Percentiles rank a stretch among this genome's conserved stretches.
These are phyloP conservation scores for Tetragonia tetragonoides DNA, from an alignment of 148 eudicot genomes.

Conservation along the genomic window DNA sequence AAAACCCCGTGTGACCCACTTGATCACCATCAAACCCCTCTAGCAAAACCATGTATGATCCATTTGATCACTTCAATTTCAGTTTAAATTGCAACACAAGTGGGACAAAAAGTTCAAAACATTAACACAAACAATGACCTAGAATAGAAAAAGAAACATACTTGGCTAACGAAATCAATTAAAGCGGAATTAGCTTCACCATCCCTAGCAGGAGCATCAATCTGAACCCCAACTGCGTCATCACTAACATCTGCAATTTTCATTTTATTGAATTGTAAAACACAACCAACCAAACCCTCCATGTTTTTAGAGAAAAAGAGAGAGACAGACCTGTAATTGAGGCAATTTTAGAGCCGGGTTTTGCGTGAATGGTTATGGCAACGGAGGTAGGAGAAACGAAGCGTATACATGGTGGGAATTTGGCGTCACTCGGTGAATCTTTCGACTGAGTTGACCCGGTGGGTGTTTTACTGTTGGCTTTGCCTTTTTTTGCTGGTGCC, in stretches of 20 bases:
- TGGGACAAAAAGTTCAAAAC: background rate
- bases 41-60: too few relatives aligned
- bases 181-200: slow-evolving; percentile 97
- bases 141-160: slow-evolving; percentile 27
- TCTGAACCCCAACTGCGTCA: slow-evolving; percentile 89
- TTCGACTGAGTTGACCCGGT: slow-evolving; percentile 38
- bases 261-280: too few relatives aligned
- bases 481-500: slow-evolving; percentile 70
- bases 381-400: slow-evolving; percentile 64
- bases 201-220: slow-evolving; percentile 90
- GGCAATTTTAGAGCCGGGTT: slow-evolving; percentile 89
- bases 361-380: slow-evolving; percentile 84
- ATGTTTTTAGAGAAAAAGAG: background rate
- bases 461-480: slow-evolving; percentile 33
- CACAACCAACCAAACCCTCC: background rate
- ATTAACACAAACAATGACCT: background rate
- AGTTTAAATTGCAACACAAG: background rate
- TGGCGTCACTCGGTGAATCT: slow-evolving; percentile 13
- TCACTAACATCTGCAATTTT: slow-evolving; percentile 57
- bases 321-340: slow-evolving; percentile 62
- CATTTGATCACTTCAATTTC: background rate
- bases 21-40: background rate
- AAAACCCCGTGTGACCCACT: background rate
- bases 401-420: slow-evolving; percentile 62
- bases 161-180: slow-evolving; percentile 76